phyloP scores from a whole-genome alignment of 148 eudicot genomes.

The Arbutus unedo region DNA sequence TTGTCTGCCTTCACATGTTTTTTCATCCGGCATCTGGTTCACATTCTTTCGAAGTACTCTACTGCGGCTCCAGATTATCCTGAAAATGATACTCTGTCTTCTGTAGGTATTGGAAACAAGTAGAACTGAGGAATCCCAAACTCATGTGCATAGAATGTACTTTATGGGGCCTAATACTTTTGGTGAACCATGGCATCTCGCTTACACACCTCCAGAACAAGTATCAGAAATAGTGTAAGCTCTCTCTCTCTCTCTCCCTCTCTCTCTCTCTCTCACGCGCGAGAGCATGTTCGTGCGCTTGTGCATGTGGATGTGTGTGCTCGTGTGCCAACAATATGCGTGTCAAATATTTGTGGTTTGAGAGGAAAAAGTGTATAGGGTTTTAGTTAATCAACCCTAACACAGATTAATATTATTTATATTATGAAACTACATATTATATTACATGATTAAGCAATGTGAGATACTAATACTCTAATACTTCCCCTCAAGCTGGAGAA shows the following conservation, averaged over 20 bases:
- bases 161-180: constrained; percentile 92
- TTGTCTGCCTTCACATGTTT: neutral
- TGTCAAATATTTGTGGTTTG: neutral
- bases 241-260: constrained; percentile 16
- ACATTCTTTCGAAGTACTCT: constrained; percentile 7
- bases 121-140: constrained; percentile 80
- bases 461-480: too few relatives aligned
- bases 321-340: neutral
- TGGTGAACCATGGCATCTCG: constrained; percentile 97
- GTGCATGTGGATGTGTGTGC: neutral
- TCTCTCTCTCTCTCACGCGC: constrained; percentile 4
- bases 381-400: too few relatives aligned
- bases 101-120: constrained; percentile 84
- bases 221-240: constrained; percentile 87
- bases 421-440: too few relatives aligned
- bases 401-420: too few relatives aligned
- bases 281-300: neutral
- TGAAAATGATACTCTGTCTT: constrained; percentile 19
- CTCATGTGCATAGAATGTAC: constrained; percentile 91
- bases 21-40: neutral
- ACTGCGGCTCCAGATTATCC: constrained; percentile 8
- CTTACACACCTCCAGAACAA: constrained; percentile 92
- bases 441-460: too few relatives aligned
- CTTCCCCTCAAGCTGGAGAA: too few relatives aligned
- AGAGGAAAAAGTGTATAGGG: too few relatives aligned